These are phyloP conservation scores for Radiomyces spectabilis DNA, from an alignment of 192 early-diverging fungal species.

Conservation along the genomic window DNA sequence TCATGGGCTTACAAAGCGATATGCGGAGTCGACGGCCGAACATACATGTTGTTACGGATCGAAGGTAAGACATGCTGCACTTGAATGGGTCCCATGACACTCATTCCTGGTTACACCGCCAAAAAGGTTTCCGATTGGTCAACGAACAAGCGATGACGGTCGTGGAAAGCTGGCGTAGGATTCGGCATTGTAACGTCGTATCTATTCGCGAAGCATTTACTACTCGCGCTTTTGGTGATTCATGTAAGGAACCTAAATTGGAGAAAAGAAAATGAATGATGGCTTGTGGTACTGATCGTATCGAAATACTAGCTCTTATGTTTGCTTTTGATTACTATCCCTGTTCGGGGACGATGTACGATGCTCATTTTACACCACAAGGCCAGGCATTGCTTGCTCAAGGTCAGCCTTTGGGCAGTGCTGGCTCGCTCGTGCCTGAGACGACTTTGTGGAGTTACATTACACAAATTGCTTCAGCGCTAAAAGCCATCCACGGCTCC, in stretches of 20 bases:
- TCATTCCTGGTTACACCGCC: no score
- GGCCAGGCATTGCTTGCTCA: slow-evolving; percentile 35
- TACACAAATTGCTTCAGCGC: slow-evolving; percentile 65
- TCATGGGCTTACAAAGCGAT: slow-evolving; percentile 82
- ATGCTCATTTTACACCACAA: slow-evolving; percentile 57
- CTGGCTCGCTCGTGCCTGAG: slow-evolving; percentile 50
- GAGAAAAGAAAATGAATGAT: no score
- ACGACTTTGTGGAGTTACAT: slow-evolving; percentile 75
- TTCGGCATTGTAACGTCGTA: slow-evolving; percentile 79
- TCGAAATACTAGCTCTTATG: slow-evolving; percentile 62
- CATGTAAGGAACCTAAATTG: slow-evolving; percentile 44
- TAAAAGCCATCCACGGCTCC: slow-evolving; percentile 77
- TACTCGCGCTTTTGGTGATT: slow-evolving; percentile 91
- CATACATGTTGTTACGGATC: slow-evolving; percentile 81
- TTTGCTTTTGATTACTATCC: slow-evolving; percentile 96
- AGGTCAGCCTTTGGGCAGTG: slow-evolving; percentile 21
- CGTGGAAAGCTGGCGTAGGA: slow-evolving; percentile 78
- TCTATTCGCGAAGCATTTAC: slow-evolving; percentile 92
- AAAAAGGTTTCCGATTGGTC: slow-evolving; percentile 60
- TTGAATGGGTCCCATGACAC: no score
- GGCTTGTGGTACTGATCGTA: not conserved
- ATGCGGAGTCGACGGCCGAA: slow-evolving; percentile 74
- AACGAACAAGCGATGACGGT: slow-evolving; percentile 77
- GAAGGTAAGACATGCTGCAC: slow-evolving; percentile 43
- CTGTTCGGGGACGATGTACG: slow-evolving; percentile 60